Conservation (phyloP, 2,329 filamentous ascomycete genomes). For the Ascomycota sp. region DNA sequence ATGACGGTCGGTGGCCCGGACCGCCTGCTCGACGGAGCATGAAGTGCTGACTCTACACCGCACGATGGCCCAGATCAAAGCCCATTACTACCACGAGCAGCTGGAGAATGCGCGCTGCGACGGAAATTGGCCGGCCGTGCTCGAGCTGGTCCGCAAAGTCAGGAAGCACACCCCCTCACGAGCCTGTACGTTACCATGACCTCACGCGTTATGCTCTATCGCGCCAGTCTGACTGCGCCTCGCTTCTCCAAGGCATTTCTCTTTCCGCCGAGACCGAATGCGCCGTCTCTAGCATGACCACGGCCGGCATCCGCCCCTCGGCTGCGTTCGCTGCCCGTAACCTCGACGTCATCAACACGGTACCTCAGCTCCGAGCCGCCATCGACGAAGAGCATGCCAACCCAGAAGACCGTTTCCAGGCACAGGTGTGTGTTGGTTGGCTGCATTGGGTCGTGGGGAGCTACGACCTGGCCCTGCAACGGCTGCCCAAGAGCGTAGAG, state of each 20-base stretch:
- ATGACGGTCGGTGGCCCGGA: constrained; percentile 15
- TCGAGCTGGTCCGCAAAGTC: constrained; percentile 80
- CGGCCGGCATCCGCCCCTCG: constrained; percentile 18
- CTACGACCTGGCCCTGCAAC: constrained; percentile 36
- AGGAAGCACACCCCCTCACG: constrained; percentile 79
- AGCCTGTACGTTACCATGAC: constrained; percentile 41
- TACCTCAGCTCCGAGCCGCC: constrained; percentile 30
- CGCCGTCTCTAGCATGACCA: constrained; percentile 35
- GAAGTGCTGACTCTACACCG: constrained; percentile 4
- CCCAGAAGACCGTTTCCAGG: constrained; percentile 49
- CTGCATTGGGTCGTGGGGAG: constrained; percentile 62
- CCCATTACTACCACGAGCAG: constrained; percentile 57
- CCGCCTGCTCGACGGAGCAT: constrained; percentile 4
- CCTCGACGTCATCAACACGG: constrained; percentile 22
- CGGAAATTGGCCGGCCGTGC: constrained; percentile 68
- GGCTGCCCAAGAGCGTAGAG: constrained; percentile 43
- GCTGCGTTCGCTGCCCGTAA: constrained; percentile 20
- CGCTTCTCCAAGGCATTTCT: constrained; percentile 34
- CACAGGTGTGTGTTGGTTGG: constrained; percentile 67
- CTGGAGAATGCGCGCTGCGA: constrained; percentile 77
- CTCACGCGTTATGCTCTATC: not conserved
- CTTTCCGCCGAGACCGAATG: constrained; percentile 50
- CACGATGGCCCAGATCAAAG: constrained; percentile 66
- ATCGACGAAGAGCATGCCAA: constrained; percentile 36
- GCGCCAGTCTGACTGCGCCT: not conserved